A percentile compares a stretch with the other conserved stretches of the same genome.
phyloP scores from a whole-genome alignment of 2,329 filamentous ascomycete genomes.

The Xylaria polymorpha region DNA sequence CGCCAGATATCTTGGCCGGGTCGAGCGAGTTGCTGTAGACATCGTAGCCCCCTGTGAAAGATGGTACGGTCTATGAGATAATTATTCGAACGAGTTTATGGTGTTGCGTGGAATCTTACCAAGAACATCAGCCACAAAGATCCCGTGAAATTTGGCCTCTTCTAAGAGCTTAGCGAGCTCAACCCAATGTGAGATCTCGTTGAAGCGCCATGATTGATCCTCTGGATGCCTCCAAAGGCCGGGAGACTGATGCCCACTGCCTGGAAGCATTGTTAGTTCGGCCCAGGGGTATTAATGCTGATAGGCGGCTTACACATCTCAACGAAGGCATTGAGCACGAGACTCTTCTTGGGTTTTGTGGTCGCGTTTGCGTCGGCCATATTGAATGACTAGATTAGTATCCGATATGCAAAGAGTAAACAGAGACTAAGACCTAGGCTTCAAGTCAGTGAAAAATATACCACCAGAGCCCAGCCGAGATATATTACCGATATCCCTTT shows the following conservation, averaged over 20 bases:
- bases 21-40: conserved; percentile 72
- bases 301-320: conserved; percentile 56
- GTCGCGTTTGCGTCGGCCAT: conserved; percentile 21
- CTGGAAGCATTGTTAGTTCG: conserved; percentile 37
- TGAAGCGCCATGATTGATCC: conserved; percentile 70
- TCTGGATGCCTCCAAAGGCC: conserved; percentile 62
- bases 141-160: conserved; percentile 70
- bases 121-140: conserved; percentile 76
- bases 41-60: conserved; percentile 69
- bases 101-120: conserved; percentile 35
- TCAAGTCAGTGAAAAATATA: conserved; percentile 18
- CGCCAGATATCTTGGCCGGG: conserved; percentile 70
- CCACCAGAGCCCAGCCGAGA: conserved; percentile 12
- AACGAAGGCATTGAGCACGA: conserved; percentile 64
- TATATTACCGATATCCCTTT: conserved; percentile 21
- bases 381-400: conserved; percentile 21
- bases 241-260: conserved; percentile 60
- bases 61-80: conserved; percentile 17
- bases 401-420: conserved; percentile 13
- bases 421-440: conserved; percentile 7
- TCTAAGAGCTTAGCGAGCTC: conserved; percentile 72
- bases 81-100: conserved; percentile 16
- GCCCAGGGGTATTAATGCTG: conserved; percentile 22
- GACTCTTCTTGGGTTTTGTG: conserved; percentile 52
- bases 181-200: conserved; percentile 70